Evolutionary conservation across 1,284 basidiomycete species (phyloP), one percentile per base, ranked within the genome.

Genomic region (Ustilago nuda): DNA sequence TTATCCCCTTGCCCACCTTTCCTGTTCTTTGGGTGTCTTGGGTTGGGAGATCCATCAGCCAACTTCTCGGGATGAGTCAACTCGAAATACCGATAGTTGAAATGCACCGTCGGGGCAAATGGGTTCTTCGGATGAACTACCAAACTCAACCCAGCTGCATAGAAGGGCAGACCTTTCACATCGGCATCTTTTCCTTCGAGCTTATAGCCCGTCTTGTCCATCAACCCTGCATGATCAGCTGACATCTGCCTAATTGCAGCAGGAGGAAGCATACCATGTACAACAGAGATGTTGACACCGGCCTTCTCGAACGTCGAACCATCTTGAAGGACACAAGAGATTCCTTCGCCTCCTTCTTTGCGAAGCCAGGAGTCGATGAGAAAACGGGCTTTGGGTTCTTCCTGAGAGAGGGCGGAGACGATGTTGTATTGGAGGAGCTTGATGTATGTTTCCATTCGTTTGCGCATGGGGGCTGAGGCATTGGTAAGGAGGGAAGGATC

Each of bases 11-110:
- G 19, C 8, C 68, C 67, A 30, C 68, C 71, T 19, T 61, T 66
- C 46, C 68, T 59, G 43, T 72, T 76, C 48, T 62, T 66, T 8
- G 67, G 61, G 63, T 84, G 83, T 41, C 82, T 76, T 7, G 84
- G 84, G 48, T 85, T 85, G 19, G 82, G 78, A 30, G 74, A 76
- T 8, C 84, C 84, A 58, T 85, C 81, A 3, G 79, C 79, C 9
- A 85, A 81, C 57, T 65, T 85, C 45, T 79, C 72, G 2, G 84
- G 84, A 46, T 85, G 84, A 17, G 76, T 75, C 27, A 83, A 71
- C 87, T 98, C 97, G 86, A 99, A 99, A 88, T 98, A 99, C 61
- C 97, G 92, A 84, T 96, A 98, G 87, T 99, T 99, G 76, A 94
- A 91, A 87, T 99, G 96, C 8, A 93, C 92, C n/a, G 95, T 97